phyloP scores from a whole-genome alignment of 768 basidiomycete species.

The Rubroboletus pulcherrimus region DNA sequence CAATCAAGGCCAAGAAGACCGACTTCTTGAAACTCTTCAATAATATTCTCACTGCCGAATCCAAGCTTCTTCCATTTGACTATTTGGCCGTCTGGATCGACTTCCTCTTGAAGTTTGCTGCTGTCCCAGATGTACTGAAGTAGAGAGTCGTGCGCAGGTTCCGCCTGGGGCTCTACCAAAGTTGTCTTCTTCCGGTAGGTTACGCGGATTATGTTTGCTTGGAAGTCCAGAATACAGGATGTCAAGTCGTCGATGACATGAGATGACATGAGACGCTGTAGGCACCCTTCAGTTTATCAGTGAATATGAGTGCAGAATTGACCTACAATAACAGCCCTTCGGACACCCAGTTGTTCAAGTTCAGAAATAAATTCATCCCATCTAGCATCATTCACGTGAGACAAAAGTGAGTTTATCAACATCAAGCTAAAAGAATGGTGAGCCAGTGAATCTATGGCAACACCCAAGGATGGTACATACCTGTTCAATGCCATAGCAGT shows the following conservation, averaged over 20 bases:
- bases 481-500: constrained; percentile 84
- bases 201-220: constrained; percentile 78
- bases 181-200: constrained; percentile 80
- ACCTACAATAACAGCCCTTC: constrained; percentile 79
- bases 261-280: constrained; percentile 76
- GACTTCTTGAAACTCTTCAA: constrained; percentile 71
- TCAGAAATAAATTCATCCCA: constrained; percentile 80
- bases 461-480: constrained; percentile 32
- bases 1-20: constrained; percentile 83
- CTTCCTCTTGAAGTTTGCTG: constrained; percentile 53
- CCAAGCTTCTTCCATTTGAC: constrained; percentile 78
- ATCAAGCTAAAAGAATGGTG: constrained; percentile 59
- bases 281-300: constrained; percentile 9
- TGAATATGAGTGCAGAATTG: neutral
- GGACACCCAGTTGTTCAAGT: constrained; percentile 71
- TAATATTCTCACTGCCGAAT: constrained; percentile 70
- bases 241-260: constrained; percentile 79
- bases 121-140: constrained; percentile 68
- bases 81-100: constrained; percentile 44
- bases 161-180: constrained; percentile 63
- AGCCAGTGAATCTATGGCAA: constrained; percentile 1
- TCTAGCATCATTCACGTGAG: constrained; percentile 69
- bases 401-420: constrained; percentile 81
- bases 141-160: constrained; percentile 52
- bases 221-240: constrained; percentile 83